Evolutionary conservation across 148 eudicot genomes (phyloP).

Genomic region (Selenicereus undatus): DNA sequence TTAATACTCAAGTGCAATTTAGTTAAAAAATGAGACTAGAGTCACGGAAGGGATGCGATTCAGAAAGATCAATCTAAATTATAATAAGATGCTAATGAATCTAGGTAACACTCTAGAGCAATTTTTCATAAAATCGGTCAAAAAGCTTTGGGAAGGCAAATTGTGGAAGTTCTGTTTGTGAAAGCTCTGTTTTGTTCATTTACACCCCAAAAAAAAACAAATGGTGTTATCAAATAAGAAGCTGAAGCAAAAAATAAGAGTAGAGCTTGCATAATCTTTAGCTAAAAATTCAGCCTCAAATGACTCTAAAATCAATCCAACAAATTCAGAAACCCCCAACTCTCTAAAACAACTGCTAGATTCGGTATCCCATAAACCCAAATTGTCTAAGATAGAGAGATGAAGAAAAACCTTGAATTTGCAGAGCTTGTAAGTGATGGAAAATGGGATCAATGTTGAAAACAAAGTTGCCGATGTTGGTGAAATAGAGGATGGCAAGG

Average conservation of each 20-base stretch:
- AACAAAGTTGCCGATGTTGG: conserved; percentile 13
- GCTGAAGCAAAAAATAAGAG: conserved; percentile 65
- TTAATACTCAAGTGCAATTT: too few species aligned
- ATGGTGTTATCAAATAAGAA: conserved; percentile 88
- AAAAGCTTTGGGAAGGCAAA: too few species aligned
- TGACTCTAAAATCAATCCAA: conserved; percentile 9
- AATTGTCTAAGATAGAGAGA: conserved; percentile 55
- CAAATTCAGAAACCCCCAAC: conserved; percentile 28
- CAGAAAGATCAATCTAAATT: too few species aligned
- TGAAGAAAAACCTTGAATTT: conserved; percentile 31
- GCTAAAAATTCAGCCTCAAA: conserved; percentile 16
- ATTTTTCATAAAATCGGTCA: too few species aligned
- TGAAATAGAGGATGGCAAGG: conserved; percentile 1
- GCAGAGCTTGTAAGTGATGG: conserved; percentile 1
- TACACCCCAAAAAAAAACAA: too few species aligned
- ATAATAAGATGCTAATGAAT: too few species aligned
- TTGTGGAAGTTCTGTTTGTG: too few species aligned
- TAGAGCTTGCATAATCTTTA: conserved; percentile 29
- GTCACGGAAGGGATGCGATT: too few species aligned
- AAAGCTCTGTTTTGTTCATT: too few species aligned
- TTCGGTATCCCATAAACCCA: conserved; percentile 39
- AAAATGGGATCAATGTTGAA: neutral
- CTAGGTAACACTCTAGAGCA: too few species aligned
- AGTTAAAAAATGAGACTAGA: too few species aligned
- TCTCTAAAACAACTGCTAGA: conserved; percentile 39